These are phyloP conservation scores for Sophora flavescens DNA, from an alignment of 306 rosid species.

Conservation along the genomic window DNA sequence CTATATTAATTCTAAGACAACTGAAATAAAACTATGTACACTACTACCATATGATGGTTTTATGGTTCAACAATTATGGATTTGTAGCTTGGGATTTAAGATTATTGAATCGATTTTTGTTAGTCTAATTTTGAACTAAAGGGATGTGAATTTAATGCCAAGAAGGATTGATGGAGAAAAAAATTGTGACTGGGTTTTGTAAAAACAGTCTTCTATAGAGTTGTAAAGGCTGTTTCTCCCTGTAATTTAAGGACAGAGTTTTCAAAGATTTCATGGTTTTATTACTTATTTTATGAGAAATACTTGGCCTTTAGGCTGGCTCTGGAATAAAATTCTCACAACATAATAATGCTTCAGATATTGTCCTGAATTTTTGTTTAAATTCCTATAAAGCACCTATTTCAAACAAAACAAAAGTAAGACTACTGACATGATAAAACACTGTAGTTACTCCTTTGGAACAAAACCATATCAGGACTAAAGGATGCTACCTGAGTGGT, in stretches of 20 bases:
- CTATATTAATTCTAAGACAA: conserved; percentile 4
- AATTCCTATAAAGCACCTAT: background rate
- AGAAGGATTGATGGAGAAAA: background rate
- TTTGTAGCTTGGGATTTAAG: conserved; percentile 18
- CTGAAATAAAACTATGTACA: background rate
- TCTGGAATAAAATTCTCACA: conserved; percentile 6
- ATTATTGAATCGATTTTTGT: conserved; percentile 16
- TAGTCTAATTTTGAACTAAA: background rate
- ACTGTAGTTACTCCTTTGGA: conserved; percentile 15
- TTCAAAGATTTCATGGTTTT: background rate
- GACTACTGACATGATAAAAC: background rate
- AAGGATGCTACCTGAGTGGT: background rate
- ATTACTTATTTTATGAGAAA: background rate
- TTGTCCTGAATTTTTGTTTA: background rate
- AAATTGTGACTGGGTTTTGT: background rate
- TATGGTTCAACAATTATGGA: conserved; percentile 11
- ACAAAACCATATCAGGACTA: conserved; percentile 17
- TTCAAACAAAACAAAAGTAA: conserved; percentile 15
- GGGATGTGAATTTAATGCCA: background rate
- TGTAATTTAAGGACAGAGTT: background rate
- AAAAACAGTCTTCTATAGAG: background rate
- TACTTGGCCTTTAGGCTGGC: conserved; percentile 18
- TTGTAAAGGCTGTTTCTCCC: background rate
- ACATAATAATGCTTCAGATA: background rate
- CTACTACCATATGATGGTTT: background rate